Evolutionary conservation across 2,329 filamentous ascomycete species (phyloP).

Genomic region (Fusarium staphyleae): DNA sequence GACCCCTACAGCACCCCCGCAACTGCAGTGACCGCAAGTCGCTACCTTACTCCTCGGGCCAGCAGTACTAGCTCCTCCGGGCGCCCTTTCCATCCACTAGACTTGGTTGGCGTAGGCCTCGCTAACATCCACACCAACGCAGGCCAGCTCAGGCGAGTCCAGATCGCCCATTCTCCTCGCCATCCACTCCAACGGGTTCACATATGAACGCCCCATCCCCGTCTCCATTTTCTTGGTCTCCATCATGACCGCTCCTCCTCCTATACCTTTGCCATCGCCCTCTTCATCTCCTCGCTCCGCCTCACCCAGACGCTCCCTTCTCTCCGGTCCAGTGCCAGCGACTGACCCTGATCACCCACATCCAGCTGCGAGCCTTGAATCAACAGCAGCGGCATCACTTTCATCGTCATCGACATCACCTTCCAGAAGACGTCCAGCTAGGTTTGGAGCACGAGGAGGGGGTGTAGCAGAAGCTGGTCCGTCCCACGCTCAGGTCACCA

Average conservation of each 20-base stretch:
- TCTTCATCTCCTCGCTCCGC: conserved; percentile 12
- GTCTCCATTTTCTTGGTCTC: conserved; percentile 33
- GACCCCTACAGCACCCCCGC: conserved; percentile 1
- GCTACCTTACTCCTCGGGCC: conserved; percentile 17
- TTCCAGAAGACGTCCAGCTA: conserved; percentile 11
- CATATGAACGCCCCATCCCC: conserved; percentile 38
- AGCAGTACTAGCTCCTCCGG: conserved; percentile 29
- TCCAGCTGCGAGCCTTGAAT: background rate
- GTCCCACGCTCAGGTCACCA: conserved; percentile 21
- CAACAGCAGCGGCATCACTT: conserved; percentile 3
- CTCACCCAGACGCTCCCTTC: conserved; percentile 16
- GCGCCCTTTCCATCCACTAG: conserved; percentile 34
- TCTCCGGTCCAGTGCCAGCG: conserved; percentile 15
- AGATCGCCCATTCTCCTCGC: conserved; percentile 15
- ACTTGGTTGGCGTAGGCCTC: conserved; percentile 32
- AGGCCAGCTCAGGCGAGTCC: conserved; percentile 9
- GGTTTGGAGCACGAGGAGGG: conserved; percentile 16
- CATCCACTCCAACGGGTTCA: conserved; percentile 15
- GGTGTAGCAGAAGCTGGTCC: conserved; percentile 28
- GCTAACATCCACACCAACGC: conserved; percentile 12
- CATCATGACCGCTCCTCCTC: conserved; percentile 38
- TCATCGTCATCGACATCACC: conserved; percentile 12
- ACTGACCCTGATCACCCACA: conserved; percentile 2
- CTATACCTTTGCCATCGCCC: conserved; percentile 17
- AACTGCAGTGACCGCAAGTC: background rate